Conservation (phyloP, 495 filamentous ascomycete species). For the Corynascus novoguineensis region DNA sequence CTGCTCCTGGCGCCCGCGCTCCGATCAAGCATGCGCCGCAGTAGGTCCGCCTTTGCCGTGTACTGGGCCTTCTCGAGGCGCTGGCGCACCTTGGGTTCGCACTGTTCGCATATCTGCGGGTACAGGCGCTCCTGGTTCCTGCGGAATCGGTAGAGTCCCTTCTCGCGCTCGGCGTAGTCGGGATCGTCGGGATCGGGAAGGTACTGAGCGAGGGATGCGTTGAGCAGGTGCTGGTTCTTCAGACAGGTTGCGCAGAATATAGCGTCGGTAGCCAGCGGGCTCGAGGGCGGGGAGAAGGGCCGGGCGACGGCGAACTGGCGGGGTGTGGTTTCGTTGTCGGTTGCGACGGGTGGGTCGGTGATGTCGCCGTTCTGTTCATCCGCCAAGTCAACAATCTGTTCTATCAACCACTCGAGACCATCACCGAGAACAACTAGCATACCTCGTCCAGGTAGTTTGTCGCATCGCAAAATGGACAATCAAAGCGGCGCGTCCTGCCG, state of each 20-base stretch:
- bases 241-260: slow-evolving; percentile 74
- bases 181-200: slow-evolving; percentile 64
- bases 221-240: slow-evolving; percentile 76
- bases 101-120: slow-evolving; percentile 76
- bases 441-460: slow-evolving; percentile 75
- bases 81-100: slow-evolving; percentile 59
- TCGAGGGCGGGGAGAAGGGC: slow-evolving; percentile 25
- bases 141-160: slow-evolving; percentile 55
- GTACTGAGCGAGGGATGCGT: slow-evolving; percentile 57
- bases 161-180: slow-evolving; percentile 50
- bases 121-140: slow-evolving; percentile 66
- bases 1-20: slow-evolving; percentile 43
- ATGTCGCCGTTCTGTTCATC: slow-evolving; percentile 66
- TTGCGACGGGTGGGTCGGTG: slow-evolving; percentile 71
- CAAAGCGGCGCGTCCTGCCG: slow-evolving; percentile 53
- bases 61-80: slow-evolving; percentile 64
- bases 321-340: slow-evolving; percentile 30
- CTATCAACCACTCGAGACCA: not conserved
- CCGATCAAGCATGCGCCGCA: slow-evolving; percentile 65
- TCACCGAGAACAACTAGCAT: slow-evolving; percentile 11
- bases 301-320: slow-evolving; percentile 38
- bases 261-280: slow-evolving; percentile 23
- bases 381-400: not conserved
- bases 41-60: slow-evolving; percentile 71
- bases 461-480: slow-evolving; percentile 69